Evolutionary conservation across 371 early-diverging fungal genomes (phyloP).

Genomic region (Syncephalastrum contaminatum): DNA sequence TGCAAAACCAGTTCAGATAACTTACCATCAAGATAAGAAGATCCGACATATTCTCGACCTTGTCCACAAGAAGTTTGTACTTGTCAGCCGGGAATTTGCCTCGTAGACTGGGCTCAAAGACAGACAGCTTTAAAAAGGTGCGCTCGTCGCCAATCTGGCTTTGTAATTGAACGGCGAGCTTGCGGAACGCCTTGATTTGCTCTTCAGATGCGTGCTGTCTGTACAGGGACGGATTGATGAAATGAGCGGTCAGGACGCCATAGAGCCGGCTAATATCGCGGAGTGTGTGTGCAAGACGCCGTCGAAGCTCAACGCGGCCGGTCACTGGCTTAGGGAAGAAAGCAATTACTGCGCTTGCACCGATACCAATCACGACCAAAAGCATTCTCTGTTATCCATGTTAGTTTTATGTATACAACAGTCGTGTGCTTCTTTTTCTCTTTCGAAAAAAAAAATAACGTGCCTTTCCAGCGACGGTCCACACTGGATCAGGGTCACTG

Average conservation of each 20-base stretch:
- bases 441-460: too few relatives aligned
- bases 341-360: conserved; percentile 8
- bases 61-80: conserved; percentile 22
- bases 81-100: conserved; percentile 27
- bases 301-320: conserved; percentile 10
- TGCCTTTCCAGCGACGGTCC: conserved; percentile 36
- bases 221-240: neutral
- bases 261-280: conserved; percentile 10
- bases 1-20: neutral
- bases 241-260: conserved; percentile 4
- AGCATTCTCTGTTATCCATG: neutral
- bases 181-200: conserved; percentile 16
- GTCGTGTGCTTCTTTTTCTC: neutral
- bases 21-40: conserved; percentile 27
- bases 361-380: conserved; percentile 9
- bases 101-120: conserved; percentile 31
- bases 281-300: conserved; percentile 5
- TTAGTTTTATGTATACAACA: too few relatives aligned
- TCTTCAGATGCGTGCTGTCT: conserved; percentile 8
- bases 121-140: conserved; percentile 18
- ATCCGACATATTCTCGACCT: conserved; percentile 35
- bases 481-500: conserved; percentile 16
- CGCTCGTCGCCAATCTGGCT: conserved; percentile 30
- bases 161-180: conserved; percentile 20
- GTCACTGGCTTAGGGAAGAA: conserved; percentile 7